Evolutionary conservation across 2,329 filamentous ascomycete genomes (phyloP), one percentile per base, ranked within the genome.

Genomic region (Alternaria sp.): DNA sequence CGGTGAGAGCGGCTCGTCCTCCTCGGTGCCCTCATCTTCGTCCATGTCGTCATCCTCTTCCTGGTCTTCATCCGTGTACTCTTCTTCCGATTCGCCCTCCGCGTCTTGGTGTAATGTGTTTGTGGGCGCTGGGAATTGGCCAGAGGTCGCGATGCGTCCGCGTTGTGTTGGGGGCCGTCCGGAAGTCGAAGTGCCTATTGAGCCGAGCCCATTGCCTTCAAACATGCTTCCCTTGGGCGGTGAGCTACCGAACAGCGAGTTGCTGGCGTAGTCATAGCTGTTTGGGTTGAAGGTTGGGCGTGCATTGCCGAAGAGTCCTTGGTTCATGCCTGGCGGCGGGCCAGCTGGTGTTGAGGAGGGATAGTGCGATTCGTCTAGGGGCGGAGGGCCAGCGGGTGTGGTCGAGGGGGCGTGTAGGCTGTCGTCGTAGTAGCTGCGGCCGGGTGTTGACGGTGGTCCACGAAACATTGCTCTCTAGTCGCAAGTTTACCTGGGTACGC

Each of bases 381-480:
- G 86, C 1, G 87, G 86, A 61, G 81, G 83, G 44, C 86, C 87
- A 50, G 85, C 85, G 56, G 87, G 87, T 15, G 87, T 89, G 19
- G 86, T 88, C 6, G 87, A 88, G 47, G 84, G 81, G 44, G 79
- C 77, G 65, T 73, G 63, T 56, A 69, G 69, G 56, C 68, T 69
- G n/a, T 71, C 66, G 65, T 70, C 71, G 61, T 69, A 69, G 47
- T 67, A 70, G 52, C 69, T 67, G 40, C 71, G 71, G 54, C 73
- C 73, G 40, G 78, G 79, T 8, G 78, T 80, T 8, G 79, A 79
- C 47, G 79, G 79, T 32, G 79, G 74, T 45, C 73, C 44, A 70
- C 77, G 75, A 61, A 78, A 79, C 78, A 79, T 80, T 63, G 65
- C 62, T 66, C 63, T 45, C 45, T 44, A 54, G 54, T 28, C 54